Conservation (phyloP, 2,329 filamentous ascomycete genomes). For the Epichloe amarillans region DNA sequence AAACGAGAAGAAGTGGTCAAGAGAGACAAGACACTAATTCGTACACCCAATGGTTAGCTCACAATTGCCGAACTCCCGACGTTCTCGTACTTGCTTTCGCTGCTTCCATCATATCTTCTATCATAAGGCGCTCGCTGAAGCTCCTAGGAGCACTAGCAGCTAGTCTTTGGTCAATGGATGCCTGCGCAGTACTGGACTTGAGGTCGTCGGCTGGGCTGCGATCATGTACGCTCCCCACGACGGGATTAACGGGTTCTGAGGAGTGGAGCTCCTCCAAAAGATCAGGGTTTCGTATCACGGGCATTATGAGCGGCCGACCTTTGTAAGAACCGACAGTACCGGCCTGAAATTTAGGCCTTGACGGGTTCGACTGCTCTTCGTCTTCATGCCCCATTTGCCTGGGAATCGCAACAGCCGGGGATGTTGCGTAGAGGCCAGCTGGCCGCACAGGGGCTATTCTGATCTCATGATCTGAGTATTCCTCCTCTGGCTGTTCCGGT, state of each 20-base stretch:
- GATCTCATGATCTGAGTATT: constrained; percentile 7
- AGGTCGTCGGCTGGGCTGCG: constrained; percentile 34
- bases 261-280: constrained; percentile 34
- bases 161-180: constrained; percentile 22
- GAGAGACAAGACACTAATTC: not conserved
- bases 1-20: not conserved
- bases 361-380: constrained; percentile 18
- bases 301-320: constrained; percentile 38
- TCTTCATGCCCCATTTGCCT: not conserved
- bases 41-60: constrained; percentile 7
- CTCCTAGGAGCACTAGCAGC: constrained; percentile 32
- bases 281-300: constrained; percentile 35
- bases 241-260: constrained; percentile 34
- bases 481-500: constrained; percentile 15
- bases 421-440: constrained; percentile 25
- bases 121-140: constrained; percentile 34
- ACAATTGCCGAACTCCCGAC: constrained; percentile 8
- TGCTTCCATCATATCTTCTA: constrained; percentile 29
- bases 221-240: constrained; percentile 41
- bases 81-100: constrained; percentile 10
- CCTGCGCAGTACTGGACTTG: constrained; percentile 30
- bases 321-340: constrained; percentile 40
- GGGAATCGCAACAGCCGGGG: constrained; percentile 28
- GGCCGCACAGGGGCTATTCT: not conserved
- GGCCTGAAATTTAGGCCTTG: constrained; percentile 21